A percentile compares a stretch with the other conserved stretches of the same genome.
Evolutionary conservation across 78 protist genomes (phyloP).

Genomic region (Polysphondylium violaceum): DNA sequence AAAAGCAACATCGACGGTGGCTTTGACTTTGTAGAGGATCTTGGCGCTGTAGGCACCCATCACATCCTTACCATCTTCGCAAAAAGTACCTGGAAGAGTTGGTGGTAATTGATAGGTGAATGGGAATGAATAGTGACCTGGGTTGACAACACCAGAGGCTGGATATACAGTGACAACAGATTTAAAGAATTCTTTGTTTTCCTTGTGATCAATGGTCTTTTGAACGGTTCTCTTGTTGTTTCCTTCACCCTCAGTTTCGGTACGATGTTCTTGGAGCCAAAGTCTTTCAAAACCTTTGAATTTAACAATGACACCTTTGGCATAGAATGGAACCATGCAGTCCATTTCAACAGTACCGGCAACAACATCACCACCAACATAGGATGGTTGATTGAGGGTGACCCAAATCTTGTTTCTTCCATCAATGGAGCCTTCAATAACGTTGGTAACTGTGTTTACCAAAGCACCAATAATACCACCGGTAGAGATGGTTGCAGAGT

Average conservation of each 20-base stretch:
- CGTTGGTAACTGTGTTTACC: neutral
- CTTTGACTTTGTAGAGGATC: conserved; percentile 68
- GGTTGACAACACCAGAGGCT: conserved; percentile 35
- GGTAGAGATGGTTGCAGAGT: neutral
- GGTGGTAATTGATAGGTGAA: conserved; percentile 76
- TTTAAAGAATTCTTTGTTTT: conserved; percentile 68
- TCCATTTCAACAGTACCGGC: conserved; percentile 71
- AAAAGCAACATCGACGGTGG: conserved; percentile 70
- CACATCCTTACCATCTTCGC: conserved; percentile 65
- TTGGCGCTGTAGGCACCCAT: conserved; percentile 43
- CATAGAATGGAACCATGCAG: conserved; percentile 63
- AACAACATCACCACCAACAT: conserved; percentile 64
- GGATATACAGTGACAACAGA: conserved; percentile 28
- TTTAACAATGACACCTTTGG: conserved; percentile 67
- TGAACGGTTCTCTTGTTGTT: conserved; percentile 38
- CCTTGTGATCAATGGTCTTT: conserved; percentile 61
- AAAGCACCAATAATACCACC: conserved; percentile 18
- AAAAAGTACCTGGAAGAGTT: conserved; percentile 75
- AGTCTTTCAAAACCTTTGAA: conserved; percentile 75
- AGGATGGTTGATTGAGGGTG: conserved; percentile 47
- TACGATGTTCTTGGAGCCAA: conserved; percentile 59
- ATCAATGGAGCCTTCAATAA: conserved; percentile 1
- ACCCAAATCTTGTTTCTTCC: conserved; percentile 60
- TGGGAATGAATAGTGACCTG: conserved; percentile 76
- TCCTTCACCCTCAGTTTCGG: conserved; percentile 67